Evolutionary conservation across 306 rosid species (phyloP).

Genomic region (Prunus padus): DNA sequence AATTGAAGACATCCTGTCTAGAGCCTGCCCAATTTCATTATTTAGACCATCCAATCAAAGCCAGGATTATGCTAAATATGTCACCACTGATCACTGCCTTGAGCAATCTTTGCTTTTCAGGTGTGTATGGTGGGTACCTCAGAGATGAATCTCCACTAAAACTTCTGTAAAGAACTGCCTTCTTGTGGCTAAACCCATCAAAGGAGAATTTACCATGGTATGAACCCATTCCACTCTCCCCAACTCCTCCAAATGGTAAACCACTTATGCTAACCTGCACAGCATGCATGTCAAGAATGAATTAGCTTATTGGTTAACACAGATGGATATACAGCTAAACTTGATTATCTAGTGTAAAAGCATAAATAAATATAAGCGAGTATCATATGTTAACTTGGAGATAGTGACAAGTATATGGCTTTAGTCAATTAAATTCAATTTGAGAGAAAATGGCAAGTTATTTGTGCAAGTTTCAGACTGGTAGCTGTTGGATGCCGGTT

Average conservation of each 20-base stretch:
- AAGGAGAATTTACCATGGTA: slow-evolving; percentile 85
- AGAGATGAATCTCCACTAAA: slow-evolving; percentile 55
- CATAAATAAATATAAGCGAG: too few species aligned
- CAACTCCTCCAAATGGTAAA: slow-evolving; percentile 88
- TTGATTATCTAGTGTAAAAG: too few species aligned
- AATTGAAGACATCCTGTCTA: background rate
- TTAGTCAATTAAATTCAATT: too few species aligned
- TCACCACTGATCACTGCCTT: slow-evolving; percentile 55
- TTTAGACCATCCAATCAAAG: slow-evolving; percentile 41
- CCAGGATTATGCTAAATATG: slow-evolving; percentile 36
- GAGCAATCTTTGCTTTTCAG: slow-evolving; percentile 52
- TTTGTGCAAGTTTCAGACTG: too few species aligned
- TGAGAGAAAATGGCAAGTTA: too few species aligned
- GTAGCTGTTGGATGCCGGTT: too few species aligned
- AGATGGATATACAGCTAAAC: too few species aligned
- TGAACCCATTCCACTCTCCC: slow-evolving; percentile 85
- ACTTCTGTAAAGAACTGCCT: slow-evolving; percentile 68
- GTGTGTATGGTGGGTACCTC: slow-evolving; percentile 75
- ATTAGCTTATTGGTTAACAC: too few species aligned
- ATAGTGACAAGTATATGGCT: too few species aligned
- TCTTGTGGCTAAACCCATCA: slow-evolving; percentile 77
- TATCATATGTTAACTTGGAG: too few species aligned
- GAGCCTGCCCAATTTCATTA: background rate
- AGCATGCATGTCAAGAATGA: background rate
- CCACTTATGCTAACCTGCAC: slow-evolving; percentile 60